These are phyloP conservation scores for Populus hybrid DNA, from an alignment of 441 rosid genomes.

Conservation along the genomic window DNA sequence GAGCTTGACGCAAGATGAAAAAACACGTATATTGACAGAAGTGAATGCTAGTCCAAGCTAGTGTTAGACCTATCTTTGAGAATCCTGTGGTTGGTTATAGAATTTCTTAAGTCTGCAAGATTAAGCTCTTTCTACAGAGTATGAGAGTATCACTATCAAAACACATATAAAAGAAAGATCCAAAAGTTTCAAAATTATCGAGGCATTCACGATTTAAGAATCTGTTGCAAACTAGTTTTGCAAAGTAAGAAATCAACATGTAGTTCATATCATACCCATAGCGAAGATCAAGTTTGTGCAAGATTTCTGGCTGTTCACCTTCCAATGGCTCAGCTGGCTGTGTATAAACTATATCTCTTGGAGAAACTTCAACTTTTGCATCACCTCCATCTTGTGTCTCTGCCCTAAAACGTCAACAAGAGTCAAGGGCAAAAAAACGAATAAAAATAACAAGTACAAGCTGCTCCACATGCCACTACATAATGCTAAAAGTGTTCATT, in stretches of 20 bases:
- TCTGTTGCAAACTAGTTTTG: constrained; percentile 7
- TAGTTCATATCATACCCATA: constrained; percentile 58
- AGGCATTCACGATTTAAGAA: too few species aligned
- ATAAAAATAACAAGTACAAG: not conserved
- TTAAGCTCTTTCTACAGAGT: not conserved
- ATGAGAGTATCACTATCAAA: not conserved
- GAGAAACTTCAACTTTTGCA: constrained; percentile 89
- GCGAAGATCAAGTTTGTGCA: constrained; percentile 93
- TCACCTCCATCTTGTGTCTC: constrained; percentile 99
- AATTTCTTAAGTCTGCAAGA: not conserved
- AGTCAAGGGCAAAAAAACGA: constrained; percentile 13
- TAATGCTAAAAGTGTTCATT: not conserved
- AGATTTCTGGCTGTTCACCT: constrained; percentile 69
- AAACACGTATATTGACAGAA: not conserved
- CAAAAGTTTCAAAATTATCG: not conserved
- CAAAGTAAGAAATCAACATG: constrained; percentile 3
- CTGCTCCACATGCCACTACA: not conserved
- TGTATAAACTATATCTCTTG: constrained; percentile 81
- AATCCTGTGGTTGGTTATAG: not conserved
- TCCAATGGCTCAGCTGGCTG: constrained; percentile 71
- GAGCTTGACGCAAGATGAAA: constrained; percentile 1
- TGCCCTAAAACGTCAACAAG: constrained; percentile 53
- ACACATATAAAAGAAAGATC: not conserved
- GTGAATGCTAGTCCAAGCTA: not conserved
- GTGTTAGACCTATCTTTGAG: not conserved